Evolutionary conservation across 2,329 filamentous ascomycete genomes (phyloP).

Genomic region (Parafenestella ontariensis): DNA sequence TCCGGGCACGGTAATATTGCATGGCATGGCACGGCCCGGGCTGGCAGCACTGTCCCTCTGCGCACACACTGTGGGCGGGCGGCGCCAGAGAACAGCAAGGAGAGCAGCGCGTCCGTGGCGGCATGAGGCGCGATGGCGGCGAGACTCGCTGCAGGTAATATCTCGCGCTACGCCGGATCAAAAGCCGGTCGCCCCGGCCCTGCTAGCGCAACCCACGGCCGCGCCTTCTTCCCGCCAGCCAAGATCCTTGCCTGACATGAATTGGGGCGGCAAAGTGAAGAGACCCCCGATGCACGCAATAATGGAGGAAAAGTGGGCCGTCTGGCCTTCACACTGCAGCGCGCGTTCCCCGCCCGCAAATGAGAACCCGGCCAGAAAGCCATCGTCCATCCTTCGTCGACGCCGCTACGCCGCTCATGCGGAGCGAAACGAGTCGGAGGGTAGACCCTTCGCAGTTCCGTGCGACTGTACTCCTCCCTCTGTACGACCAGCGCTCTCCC

Average conservation of each 20-base stretch:
- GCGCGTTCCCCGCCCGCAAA: conserved; percentile 1
- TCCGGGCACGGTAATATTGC: neutral
- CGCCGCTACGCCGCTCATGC: neutral
- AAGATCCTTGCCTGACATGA: neutral
- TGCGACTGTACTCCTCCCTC: conserved; percentile 5
- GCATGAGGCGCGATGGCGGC: neutral
- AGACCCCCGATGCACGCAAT: neutral
- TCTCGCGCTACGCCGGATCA: neutral
- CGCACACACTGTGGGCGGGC: no score
- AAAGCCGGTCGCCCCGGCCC: neutral
- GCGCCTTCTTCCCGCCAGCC: conserved; percentile 1
- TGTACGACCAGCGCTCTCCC: conserved; percentile 2
- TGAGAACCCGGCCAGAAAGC: neutral
- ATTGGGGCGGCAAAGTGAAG: neutral
- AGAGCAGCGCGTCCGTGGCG: neutral
- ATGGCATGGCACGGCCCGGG: neutral
- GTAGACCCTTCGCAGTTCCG: neutral
- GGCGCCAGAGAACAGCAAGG: no score
- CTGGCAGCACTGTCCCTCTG: neutral
- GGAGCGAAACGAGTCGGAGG: neutral
- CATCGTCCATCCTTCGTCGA: neutral
- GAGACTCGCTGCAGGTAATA: neutral
- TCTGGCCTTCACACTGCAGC: neutral
- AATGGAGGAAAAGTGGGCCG: neutral
- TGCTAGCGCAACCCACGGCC: neutral